A percentile compares a stretch with the other conserved stretches of the same genome.
Evolutionary conservation across 306 rosid species (phyloP).

Genomic region (Arachis stenosperma): DNA sequence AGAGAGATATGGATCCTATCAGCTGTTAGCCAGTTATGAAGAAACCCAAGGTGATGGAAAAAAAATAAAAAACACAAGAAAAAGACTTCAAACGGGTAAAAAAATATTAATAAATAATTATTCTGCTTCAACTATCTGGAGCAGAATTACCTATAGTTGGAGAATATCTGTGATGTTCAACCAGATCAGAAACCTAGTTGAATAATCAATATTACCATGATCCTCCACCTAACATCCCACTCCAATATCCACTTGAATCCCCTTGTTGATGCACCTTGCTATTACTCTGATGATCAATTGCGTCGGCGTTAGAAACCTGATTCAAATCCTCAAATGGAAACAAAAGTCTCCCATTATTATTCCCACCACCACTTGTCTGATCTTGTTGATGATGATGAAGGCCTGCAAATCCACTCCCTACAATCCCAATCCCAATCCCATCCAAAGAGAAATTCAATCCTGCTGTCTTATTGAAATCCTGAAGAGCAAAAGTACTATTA

Average conservation of each 20-base stretch:
- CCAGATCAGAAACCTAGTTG: not conserved
- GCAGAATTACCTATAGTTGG: no score
- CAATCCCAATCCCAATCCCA: conserved; percentile 55
- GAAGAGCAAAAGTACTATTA: conserved; percentile 52
- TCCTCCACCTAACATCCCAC: conserved; percentile 83
- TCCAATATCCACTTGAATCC: conserved; percentile 70
- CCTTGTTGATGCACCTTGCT: conserved; percentile 48
- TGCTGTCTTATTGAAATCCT: conserved; percentile 58
- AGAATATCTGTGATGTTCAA: no score
- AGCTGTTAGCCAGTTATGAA: conserved; percentile 55
- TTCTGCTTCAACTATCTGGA: no score
- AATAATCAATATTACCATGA: conserved; percentile 58
- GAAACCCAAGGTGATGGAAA: conserved; percentile 7
- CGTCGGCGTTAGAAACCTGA: conserved; percentile 42
- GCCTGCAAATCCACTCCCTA: not conserved
- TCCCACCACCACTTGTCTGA: not conserved
- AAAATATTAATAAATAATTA: no score
- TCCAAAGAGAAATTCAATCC: conserved; percentile 65
- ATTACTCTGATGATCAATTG: conserved; percentile 40
- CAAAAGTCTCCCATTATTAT: conserved; percentile 42
- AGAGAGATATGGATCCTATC: conserved; percentile 31
- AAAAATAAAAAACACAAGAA: no score
- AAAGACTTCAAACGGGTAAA: no score
- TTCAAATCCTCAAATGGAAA: conserved; percentile 73
- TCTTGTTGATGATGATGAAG: conserved; percentile 42